Base-by-base conservation (phyloP, 768 basidiomycete genomes). In the Serpula lacrymans region DNA sequence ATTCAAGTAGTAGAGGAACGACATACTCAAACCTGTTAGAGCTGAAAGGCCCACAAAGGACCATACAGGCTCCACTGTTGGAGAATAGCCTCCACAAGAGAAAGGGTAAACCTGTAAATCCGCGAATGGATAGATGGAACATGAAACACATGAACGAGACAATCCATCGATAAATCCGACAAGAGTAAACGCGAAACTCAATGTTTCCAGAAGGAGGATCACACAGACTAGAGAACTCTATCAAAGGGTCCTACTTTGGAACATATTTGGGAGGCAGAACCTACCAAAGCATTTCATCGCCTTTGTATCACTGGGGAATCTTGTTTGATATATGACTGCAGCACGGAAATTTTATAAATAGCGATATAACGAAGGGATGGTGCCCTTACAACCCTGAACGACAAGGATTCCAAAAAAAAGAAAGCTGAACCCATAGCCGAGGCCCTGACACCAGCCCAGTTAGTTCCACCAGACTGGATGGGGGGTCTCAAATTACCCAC, bases 91-190 rank as follows among this genome's bases (percentile, higher is more conserved):
- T 33, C 31, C 6, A 14, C 31, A 6, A 33, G 14, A 14, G 31
- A 33, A 8, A 33, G 14, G 14, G 31, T 6, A 7, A 14, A 7
- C 31, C 31, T n/a, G 31, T 33, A 7, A 14, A n/a, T 33, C 31
- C 6, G 31, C n/a, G n/a, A n/a, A n/a, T n/a, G n/a, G n/a, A n/a
- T n/a, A n/a, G n/a, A n/a, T n/a, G n/a, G n/a, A n/a, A n/a, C n/a
- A n/a, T n/a, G 31, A n/a, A n/a, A 33, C n/a, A 14, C 31, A 33
- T 8, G 31, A 33, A n/a, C n/a, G 31, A 33, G 31, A 33, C 31
- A 33, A 14, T 33, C 14, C 31, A 33, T 18, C n/a, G n/a, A n/a
- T n/a, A n/a, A 33, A 14, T 18, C 31, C 20, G 14, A 6, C 31
- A n/a, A 33, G 20, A 33, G 31, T 18, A 14, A 33, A 33, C 6